These are phyloP conservation scores for Arabidopsis hybrid DNA, from an alignment of 441 rosid species.

Conservation along the genomic window DNA sequence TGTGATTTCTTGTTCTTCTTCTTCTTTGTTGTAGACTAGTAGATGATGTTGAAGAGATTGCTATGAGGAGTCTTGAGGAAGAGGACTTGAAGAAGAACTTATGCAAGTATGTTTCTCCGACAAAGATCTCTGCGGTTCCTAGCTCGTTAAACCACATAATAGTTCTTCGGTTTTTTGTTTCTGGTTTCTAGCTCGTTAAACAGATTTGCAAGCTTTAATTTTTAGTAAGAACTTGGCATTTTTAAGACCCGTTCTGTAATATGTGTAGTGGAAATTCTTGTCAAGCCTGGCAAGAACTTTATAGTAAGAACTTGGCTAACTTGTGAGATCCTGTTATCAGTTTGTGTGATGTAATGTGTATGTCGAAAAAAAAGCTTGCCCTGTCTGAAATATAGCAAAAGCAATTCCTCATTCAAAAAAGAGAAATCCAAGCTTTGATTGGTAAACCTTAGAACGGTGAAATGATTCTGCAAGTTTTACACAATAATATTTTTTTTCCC, in stretches of 20 bases:
- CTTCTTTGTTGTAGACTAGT: slow-evolving; percentile 24
- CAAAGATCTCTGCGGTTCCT: background rate
- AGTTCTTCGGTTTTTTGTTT: too few species aligned
- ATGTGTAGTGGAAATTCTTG: background rate
- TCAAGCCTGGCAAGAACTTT: background rate
- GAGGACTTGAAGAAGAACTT: slow-evolving; percentile 12
- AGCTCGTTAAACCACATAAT: background rate
- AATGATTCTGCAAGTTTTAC: too few species aligned
- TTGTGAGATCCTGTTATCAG: background rate
- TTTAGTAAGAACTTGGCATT: too few species aligned
- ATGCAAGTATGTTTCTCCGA: background rate
- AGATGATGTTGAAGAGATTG: slow-evolving; percentile 22
- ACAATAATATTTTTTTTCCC: background rate
- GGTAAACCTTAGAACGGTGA: too few species aligned
- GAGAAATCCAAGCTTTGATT: too few species aligned
- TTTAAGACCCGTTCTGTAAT: background rate
- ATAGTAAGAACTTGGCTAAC: background rate
- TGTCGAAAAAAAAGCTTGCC: background rate
- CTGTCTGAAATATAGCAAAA: background rate
- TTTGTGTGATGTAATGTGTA: background rate
- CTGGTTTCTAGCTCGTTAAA: too few species aligned
- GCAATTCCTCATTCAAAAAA: too few species aligned
- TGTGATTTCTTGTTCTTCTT: slow-evolving; percentile 6
- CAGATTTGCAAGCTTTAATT: too few species aligned
- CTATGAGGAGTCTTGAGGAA: background rate